Base-by-base conservation (phyloP, 2,329 filamentous ascomycete genomes). In the Calycina herbarum region DNA sequence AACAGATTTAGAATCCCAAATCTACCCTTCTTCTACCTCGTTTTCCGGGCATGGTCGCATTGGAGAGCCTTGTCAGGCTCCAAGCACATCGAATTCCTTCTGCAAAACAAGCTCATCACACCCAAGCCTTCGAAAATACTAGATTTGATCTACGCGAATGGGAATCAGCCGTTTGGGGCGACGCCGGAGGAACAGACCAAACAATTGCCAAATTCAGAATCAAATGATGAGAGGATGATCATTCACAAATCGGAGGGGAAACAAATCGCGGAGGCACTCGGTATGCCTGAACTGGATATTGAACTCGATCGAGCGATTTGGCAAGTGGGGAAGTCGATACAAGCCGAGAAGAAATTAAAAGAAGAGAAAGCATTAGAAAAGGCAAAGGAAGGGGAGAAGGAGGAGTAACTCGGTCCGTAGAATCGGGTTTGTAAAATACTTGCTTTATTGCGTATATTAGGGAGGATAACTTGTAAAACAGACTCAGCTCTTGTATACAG, bases 1-100 rank as follows among this genome's bases (percentile, higher is more conserved):
- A 62, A 67, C 48, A 42, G 11, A 58, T 38, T 27, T 71, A 96
- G 92, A 68, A 85, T 97, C 69, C 94, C 94, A 42, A 97, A 99
- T 76, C 82, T 99, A 13, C 95, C 95, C 20, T 98, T 98, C 82
- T 98, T 98, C 82, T 99, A 98, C 78, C 85, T 98, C 51, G 87
- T 86, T 20, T 99, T 96, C 80, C 86, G 95, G 69, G 90, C 93
- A 31, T 98, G 91, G 90, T 96, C 92, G 24, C 93, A 97, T 78
- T 96, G 91, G 87, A 86, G 90, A 80, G 95, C 95, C 62, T 81
- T 96, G 63, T 86, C 87, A 45, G 95, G 95, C 63, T 94, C 93
- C 24, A 91, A 88, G 73, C 92, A 98, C 76, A 81, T 98, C 40
- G 86, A 94, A 70, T 95, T 92, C 77, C 85, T 99, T 13, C 78